Base-by-base conservation (phyloP, 129 eudicot species). In the Kitagawia praeruptora region DNA sequence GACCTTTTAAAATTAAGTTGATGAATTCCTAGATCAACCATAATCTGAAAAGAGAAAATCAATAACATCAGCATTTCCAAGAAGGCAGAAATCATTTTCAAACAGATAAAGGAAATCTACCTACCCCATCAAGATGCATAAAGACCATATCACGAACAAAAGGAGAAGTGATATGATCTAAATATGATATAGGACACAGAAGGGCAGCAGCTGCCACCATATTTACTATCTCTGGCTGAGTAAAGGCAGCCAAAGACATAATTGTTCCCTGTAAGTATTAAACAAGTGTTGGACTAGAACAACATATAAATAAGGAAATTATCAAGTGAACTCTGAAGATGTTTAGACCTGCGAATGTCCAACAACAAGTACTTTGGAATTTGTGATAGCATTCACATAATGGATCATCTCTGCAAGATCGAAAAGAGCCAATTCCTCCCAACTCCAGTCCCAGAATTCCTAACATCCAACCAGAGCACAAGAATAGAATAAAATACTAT, bases 391-490 rank as follows among this genome's bases (percentile, higher is more conserved):
- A 80, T 79, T 77, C 79, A 92, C 80, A 84, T 88, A 90, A 78
- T 69, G 82, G 63, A 90, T 85, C 99, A 96, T 96, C 70, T 89
- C 90, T 67, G 87, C 85, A 82, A 96, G 97, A 81, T 96, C 99
- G 73, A 88, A 87, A 25, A 90, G 91, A 77, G 99, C 99, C 84
- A 92, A 64, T 75, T 96, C 97, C 83, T 96, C 88, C 99, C 99
- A 96, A 81, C 96, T 96, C 99, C 99, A 96, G 79, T 96, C 97
- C 99, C 99, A 96, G 74, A 88, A 96, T 28, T 88, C 96, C 99
- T 96, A 71, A 63, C 6, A 34, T 63, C 56, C 40, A 75, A 4
- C 21, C 48, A 56, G 37, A 82, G 5, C 37, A 31, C 6, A 82
- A 48, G 13, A 37, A 37, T 70, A 48, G 13, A 37, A 37, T 70